Percentiles rank a stretch among this genome's conserved stretches.
Conservation (phyloP, 495 filamentous ascomycete species). For the Immersiella caudata region DNA sequence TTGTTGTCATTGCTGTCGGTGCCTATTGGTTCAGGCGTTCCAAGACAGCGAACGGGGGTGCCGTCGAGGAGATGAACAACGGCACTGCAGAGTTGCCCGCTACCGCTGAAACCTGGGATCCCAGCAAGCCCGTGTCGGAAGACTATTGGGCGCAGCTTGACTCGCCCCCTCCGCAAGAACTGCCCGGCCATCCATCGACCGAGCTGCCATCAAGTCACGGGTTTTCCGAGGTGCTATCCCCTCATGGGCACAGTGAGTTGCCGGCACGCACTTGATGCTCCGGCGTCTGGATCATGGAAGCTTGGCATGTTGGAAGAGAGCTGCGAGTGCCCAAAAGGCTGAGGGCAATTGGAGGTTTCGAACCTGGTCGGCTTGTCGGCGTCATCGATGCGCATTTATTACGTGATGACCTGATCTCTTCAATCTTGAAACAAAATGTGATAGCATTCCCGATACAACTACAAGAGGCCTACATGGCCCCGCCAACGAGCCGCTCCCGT, state of each 20-base stretch:
- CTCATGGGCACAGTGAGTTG: slow-evolving; percentile 1
- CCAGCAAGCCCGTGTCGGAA: neutral
- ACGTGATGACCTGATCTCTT: too few species aligned
- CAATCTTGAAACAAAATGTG: too few species aligned
- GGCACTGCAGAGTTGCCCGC: neutral
- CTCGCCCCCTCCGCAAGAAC: neutral
- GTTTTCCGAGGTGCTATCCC: neutral
- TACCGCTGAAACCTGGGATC: neutral
- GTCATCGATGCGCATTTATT: too few species aligned
- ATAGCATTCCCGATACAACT: too few species aligned
- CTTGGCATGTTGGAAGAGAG: too few species aligned
- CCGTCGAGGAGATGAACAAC: neutral
- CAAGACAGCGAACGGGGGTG: neutral
- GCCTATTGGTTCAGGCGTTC: neutral
- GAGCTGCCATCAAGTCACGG: slow-evolving; percentile 5
- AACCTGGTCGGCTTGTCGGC: too few species aligned
- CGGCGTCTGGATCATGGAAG: too few species aligned
- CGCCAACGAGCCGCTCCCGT: too few species aligned
- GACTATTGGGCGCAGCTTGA: neutral
- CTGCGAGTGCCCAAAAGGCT: too few species aligned
- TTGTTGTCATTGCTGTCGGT: neutral
- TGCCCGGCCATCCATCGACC: neutral
- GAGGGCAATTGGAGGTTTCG: too few species aligned
- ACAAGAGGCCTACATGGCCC: too few species aligned
- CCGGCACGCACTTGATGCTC: neutral